A percentile compares a stretch with the other conserved stretches of the same genome.
Evolutionary conservation across 78 protist species (phyloP).

Genomic region (Bigelowiella natans): DNA sequence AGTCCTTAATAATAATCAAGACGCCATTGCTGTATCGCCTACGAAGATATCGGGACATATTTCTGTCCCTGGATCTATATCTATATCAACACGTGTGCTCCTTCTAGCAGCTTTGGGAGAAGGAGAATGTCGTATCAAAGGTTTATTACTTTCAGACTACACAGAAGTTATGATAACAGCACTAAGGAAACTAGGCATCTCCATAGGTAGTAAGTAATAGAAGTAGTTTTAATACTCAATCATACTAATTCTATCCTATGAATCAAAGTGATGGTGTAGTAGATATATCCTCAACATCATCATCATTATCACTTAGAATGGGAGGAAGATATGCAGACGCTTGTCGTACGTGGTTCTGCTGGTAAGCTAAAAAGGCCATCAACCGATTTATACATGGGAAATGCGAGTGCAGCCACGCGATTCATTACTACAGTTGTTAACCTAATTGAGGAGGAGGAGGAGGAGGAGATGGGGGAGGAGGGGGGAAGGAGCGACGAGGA

Average conservation of each 20-base stretch:
- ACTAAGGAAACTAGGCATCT: no score
- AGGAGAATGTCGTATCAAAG: slow-evolving; percentile 29
- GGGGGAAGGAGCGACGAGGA: no score
- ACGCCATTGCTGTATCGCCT: no score
- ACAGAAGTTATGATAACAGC: slow-evolving; percentile 33
- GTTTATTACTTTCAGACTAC: slow-evolving; percentile 57
- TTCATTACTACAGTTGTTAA: slow-evolving; percentile 45
- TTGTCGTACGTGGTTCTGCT: neutral
- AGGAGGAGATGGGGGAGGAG: no score
- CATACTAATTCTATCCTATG: no score
- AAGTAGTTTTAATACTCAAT: no score
- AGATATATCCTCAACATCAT: no score
- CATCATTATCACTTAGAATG: neutral
- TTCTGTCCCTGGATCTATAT: slow-evolving; percentile 60
- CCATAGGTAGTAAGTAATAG: no score
- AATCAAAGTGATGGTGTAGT: no score
- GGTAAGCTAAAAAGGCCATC: neutral
- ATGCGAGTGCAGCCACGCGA: slow-evolving; percentile 62
- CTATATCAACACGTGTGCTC: slow-evolving; percentile 57
- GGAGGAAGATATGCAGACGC: neutral
- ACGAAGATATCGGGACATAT: no score
- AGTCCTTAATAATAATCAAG: no score
- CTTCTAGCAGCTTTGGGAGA: slow-evolving; percentile 49
- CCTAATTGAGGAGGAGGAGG: no score
- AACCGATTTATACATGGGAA: slow-evolving; percentile 44